Base-by-base conservation (phyloP, 441 rosid species). In the Francoa sonchifolia region DNA sequence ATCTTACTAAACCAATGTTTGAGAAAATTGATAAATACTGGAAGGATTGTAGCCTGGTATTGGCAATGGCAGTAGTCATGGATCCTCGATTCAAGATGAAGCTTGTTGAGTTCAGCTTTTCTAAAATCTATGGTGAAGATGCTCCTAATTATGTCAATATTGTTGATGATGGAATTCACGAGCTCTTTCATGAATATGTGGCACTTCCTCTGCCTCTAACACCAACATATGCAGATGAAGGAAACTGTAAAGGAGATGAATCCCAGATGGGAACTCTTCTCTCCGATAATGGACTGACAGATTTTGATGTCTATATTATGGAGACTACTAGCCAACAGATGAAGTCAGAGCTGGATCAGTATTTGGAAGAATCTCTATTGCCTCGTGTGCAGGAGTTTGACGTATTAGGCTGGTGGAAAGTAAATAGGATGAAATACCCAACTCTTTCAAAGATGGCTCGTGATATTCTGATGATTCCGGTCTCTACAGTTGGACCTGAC, bases 11-110 rank as follows among this genome's bases (percentile, higher is more conserved):
- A 58, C 50, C 57, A 26, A 68, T 88, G 76, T 74, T 57, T 19
- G 93, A 73, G 43, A 77, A 66, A 57, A 61, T 83, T 13, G 67
- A 63, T 52, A 63, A 62, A 47, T 83, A 83, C 68, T 78, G 89
- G 90, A 74, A 63, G 53, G 85, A 76, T 40, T 78, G 82, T 42
- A 67, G 89, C 76, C 59, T 80, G 58, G 73, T 73, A 54, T 57
- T 88, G 73, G 89, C 95, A 8, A 45, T 72, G 51, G 89, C 90
- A 2, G 48, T 56, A 20, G 76, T 79, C 44, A 78, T 88, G 97
- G 97, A 88, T 68, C 95, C 97, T 6, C 77, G 93, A 36, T 88
- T 83, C 68, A 88, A 80, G 65, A 69, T 88, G 97, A 88, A 81
- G 67, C 87, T 88, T 16, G 93, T 88, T 1, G 95, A 83, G 63